Evolutionary conservation across 345 rosid genomes (phyloP), one percentile per base, ranked within the genome.

Genomic region (Hibiscus syriacus): DNA sequence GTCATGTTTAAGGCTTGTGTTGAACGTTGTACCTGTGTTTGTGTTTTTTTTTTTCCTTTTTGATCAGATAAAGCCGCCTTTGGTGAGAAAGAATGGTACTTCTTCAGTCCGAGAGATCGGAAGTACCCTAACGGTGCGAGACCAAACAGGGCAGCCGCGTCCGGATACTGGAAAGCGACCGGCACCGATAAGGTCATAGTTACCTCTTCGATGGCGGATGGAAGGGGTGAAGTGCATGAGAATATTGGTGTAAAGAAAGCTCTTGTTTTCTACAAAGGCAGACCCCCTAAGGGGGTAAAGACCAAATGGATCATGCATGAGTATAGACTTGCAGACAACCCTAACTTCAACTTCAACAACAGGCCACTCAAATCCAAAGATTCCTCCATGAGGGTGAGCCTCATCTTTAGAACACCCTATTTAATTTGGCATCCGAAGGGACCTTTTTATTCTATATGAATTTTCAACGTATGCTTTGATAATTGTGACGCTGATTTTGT

Each of bases 291-390:
- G 72, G 99, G 99, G 55, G 72, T 81, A 48, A 94, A 94, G 78
- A 94, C 99, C 41, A 83, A 87, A 55, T 94, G 99, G 99, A 94
- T 94, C 76, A 94, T 94, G 99, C 99, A 94, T 70, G 99, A 94
- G 65, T 94, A 91, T 81, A 87, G 99, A 64, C 83, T 94, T 11
- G 45, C 89, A 0, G 92, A 91, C 14, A 53, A 76, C 66, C 70
- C 55, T 55, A 60, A 25, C 56, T 54, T 67, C 69, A 32, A 67
- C 74, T 67, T 19, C 65, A 61, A 64, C 72, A 66, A 39, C 76
- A 79, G 50, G 43, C 76, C 82, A 36, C 61, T 66, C 13, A 88
- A 78, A 75, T 78, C 83, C 32, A 88, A 81, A 73, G 87, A 89
- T 64, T 86, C 83, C 50, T 84, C 99, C 48, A 94, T 94, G 99